These are phyloP conservation scores for Fragaria vesca DNA, from an alignment of 306 rosid genomes.

Conservation along the genomic window DNA sequence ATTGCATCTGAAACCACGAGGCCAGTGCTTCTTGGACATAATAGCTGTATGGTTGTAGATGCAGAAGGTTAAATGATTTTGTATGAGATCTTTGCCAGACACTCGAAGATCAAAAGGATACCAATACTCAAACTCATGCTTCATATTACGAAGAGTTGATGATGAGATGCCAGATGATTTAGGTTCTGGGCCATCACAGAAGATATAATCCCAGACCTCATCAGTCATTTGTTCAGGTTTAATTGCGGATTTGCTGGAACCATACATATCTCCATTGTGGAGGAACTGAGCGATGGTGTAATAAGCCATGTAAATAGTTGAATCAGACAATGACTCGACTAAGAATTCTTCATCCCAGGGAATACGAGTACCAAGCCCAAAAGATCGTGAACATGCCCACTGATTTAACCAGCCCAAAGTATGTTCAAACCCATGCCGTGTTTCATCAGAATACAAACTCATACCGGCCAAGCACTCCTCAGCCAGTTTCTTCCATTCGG, in stretches of 20 bases:
- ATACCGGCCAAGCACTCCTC: too few species aligned
- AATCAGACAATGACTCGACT: constrained; percentile 88
- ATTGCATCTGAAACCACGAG: constrained; percentile 86
- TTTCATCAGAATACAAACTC: background rate
- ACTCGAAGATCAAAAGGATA: constrained; percentile 93
- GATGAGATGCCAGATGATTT: constrained; percentile 59
- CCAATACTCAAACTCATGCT: constrained; percentile 92
- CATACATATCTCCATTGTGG: constrained; percentile 75
- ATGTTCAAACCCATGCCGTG: constrained; percentile 87
- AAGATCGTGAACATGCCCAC: constrained; percentile 98
- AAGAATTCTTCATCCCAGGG: constrained; percentile 89
- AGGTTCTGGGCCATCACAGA: constrained; percentile 66
- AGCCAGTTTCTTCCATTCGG: too few species aligned
- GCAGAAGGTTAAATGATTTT: constrained; percentile 83
- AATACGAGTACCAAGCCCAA: constrained; percentile 88
- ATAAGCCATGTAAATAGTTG: constrained; percentile 95
- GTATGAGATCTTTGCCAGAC: constrained; percentile 92
- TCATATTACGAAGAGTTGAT: constrained; percentile 61
- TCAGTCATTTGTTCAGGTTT: constrained; percentile 80
- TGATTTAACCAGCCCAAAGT: constrained; percentile 86
- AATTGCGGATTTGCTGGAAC: constrained; percentile 43
- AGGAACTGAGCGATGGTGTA: constrained; percentile 80
- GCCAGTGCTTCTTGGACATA: constrained; percentile 73
- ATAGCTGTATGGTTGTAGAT: constrained; percentile 91
- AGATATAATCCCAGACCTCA: constrained; percentile 79